A percentile compares a stretch with the other conserved stretches of the same genome.
These are phyloP conservation scores for Globisporangium rhizosaccharum DNA, from an alignment of 352 stramenopile species.

Conservation along the genomic window DNA sequence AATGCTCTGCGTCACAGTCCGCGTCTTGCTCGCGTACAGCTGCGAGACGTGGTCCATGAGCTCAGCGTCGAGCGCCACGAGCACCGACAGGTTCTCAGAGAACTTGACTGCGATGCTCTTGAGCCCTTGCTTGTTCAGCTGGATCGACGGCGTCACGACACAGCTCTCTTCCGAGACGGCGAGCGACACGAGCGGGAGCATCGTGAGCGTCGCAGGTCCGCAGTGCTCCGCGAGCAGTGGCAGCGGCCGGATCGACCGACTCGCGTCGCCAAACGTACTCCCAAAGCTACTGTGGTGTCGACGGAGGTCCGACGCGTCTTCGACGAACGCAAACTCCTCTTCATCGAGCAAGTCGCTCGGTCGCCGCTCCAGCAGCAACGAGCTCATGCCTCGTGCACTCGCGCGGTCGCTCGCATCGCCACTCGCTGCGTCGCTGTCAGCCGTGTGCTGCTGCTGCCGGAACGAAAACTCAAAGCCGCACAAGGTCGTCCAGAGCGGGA, in stretches of 20 bases:
- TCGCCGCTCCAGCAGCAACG: conserved; percentile 1
- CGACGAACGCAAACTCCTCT: conserved; percentile 77
- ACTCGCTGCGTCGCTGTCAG: neutral
- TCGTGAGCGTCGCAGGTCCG: conserved; percentile 40
- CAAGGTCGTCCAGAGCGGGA: conserved; percentile 59
- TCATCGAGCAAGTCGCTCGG: conserved; percentile 31
- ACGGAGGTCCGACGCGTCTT: conserved; percentile 57
- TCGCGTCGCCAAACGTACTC: conserved; percentile 31
- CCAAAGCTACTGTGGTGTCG: conserved; percentile 63
- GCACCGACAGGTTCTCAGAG: conserved; percentile 74
- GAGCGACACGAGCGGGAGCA: conserved; percentile 53
- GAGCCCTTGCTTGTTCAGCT: conserved; percentile 58
- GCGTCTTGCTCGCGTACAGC: conserved; percentile 70
- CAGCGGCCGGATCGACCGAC: conserved; percentile 37
- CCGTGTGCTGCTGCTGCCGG: conserved; percentile 7
- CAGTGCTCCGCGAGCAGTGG: conserved; percentile 37
- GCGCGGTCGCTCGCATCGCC: neutral
- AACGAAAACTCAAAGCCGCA: conserved; percentile 69
- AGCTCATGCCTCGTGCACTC: neutral
- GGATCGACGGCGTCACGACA: conserved; percentile 49
- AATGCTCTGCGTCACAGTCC: conserved; percentile 64
- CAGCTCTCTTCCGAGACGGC: conserved; percentile 35
- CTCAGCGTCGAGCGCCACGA: conserved; percentile 72
- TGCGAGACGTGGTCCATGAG: conserved; percentile 69
- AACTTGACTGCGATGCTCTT: conserved; percentile 73